Conservation (phyloP, 805 yeast genomes). For the Priceomyces castillae region DNA sequence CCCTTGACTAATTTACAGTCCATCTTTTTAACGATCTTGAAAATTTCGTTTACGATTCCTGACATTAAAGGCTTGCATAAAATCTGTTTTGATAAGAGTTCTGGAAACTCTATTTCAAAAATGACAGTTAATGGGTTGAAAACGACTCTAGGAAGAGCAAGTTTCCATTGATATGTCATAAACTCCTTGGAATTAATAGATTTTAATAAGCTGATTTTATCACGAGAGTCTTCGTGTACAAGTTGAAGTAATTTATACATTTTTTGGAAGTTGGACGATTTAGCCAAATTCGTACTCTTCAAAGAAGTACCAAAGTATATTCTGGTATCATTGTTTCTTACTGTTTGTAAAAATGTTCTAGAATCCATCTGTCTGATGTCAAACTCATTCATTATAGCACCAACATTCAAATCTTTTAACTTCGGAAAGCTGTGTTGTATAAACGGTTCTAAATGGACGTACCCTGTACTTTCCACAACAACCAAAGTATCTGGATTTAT, state of each 20-base stretch:
- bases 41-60: conserved; percentile 74
- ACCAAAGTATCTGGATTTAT: conserved; percentile 45
- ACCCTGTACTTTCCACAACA: conserved; percentile 68
- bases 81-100: conserved; percentile 57
- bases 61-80: conserved; percentile 81
- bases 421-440: conserved; percentile 44
- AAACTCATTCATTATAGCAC: conserved; percentile 61
- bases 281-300: conserved; percentile 6
- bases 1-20: conserved; percentile 70
- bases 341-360: conserved; percentile 28
- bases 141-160: conserved; percentile 74
- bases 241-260: conserved; percentile 32
- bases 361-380: conserved; percentile 45
- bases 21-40: conserved; percentile 72
- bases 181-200: conserved; percentile 54
- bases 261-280: conserved; percentile 19
- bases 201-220: conserved; percentile 47
- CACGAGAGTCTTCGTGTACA: conserved; percentile 31
- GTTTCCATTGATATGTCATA: conserved; percentile 77
- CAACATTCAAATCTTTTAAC: conserved; percentile 32
- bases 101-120: conserved; percentile 69
- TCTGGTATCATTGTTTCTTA: conserved; percentile 42
- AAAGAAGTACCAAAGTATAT: conserved; percentile 39
- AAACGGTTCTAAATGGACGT: conserved; percentile 70
- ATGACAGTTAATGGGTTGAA: conserved; percentile 73